These are phyloP conservation scores for Sclerotinia nivalis DNA, from an alignment of 2,329 filamentous ascomycete genomes.

Conservation along the genomic window DNA sequence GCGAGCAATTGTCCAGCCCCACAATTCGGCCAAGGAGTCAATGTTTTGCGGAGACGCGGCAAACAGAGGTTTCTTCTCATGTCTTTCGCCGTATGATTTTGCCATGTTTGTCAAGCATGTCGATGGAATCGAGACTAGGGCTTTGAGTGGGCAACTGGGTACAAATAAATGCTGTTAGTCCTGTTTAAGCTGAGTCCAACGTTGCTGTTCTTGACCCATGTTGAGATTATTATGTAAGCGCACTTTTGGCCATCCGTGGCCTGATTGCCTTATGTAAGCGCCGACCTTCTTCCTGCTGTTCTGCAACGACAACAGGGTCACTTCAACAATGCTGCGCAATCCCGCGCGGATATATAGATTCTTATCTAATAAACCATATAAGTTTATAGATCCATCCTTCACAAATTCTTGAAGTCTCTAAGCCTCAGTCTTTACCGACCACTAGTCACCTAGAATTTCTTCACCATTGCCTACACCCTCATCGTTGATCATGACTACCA, in stretches of 20 bases:
- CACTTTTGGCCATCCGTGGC: background rate
- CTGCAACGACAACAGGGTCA: background rate
- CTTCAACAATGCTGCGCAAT: background rate
- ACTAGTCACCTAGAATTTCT: background rate
- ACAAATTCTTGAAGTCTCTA: background rate
- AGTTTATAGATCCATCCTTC: background rate
- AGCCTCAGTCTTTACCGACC: background rate
- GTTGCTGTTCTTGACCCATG: background rate
- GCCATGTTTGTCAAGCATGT: background rate
- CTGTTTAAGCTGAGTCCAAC: background rate
- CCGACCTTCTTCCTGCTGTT: background rate
- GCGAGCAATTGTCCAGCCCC: background rate
- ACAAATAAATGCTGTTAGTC: background rate
- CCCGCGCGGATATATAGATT: background rate
- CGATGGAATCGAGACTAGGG: background rate
- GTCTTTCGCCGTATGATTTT: background rate
- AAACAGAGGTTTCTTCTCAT: background rate
- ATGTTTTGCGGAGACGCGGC: background rate
- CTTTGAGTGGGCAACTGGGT: background rate
- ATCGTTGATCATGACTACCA: background rate
- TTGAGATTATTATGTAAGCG: background rate
- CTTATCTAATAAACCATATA: background rate
- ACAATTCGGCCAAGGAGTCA: conserved; percentile 6
- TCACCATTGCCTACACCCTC: background rate
- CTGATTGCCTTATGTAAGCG: background rate